phyloP scores from a whole-genome alignment of 495 filamentous ascomycete genomes.

The Apiosordaria backusii region DNA sequence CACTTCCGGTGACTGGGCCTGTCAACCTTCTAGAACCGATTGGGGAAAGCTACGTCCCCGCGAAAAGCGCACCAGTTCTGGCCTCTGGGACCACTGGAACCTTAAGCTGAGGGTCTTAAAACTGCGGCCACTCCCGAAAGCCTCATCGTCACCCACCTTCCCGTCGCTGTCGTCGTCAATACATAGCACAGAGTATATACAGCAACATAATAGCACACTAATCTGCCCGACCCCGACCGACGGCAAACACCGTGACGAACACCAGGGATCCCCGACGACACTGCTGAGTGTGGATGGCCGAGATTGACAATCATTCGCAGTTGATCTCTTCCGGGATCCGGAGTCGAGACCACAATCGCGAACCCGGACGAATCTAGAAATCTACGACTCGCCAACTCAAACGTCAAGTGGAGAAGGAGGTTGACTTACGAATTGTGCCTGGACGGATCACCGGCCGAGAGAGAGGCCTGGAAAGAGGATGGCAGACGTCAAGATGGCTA shows the following conservation, averaged over 20 bases:
- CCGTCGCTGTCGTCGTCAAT: background rate
- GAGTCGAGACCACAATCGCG: background rate
- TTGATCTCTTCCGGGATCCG: background rate
- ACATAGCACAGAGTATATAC: background rate
- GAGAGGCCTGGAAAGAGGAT: background rate
- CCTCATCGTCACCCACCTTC: conserved; percentile 14
- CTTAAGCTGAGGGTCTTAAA: conserved; percentile 17
- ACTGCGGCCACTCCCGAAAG: conserved; percentile 20
- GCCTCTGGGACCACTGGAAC: background rate
- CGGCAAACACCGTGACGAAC: conserved; percentile 1
- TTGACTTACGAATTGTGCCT: background rate
- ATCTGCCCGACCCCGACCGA: background rate
- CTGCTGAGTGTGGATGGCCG: background rate
- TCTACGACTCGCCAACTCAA: background rate
- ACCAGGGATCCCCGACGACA: background rate
- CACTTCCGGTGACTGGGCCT: conserved; percentile 14
- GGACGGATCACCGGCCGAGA: background rate
- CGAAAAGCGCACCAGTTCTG: background rate
- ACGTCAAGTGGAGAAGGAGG: background rate
- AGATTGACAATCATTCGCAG: background rate
- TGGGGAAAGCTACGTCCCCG: conserved; percentile 17
- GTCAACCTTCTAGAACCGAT: conserved; percentile 22
- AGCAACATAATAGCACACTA: background rate
- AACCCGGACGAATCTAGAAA: background rate
- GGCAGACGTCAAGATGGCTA: conserved; percentile 1